A percentile compares a stretch with the other conserved stretches of the same genome.
phyloP scores from a whole-genome alignment of 1,139 yeast genomes.

The Pichia sp. region DNA sequence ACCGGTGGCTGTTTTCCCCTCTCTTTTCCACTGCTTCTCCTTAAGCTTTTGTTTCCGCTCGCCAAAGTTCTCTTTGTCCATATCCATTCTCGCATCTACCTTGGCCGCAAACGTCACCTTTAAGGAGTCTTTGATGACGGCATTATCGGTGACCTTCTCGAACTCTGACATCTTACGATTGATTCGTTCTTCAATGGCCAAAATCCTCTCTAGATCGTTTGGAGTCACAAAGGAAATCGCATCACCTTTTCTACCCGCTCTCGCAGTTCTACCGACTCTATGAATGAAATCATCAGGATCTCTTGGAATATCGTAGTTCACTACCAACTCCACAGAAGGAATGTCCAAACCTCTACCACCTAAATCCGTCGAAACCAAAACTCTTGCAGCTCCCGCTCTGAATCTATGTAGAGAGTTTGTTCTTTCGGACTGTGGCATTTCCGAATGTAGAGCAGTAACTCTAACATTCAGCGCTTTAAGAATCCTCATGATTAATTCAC shows the following conservation, averaged over 20 bases:
- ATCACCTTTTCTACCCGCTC: slow-evolving; percentile 85
- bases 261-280: slow-evolving; percentile 99
- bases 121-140: slow-evolving; percentile 63
- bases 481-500: slow-evolving; percentile 76
- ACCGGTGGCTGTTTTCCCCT: slow-evolving; percentile 2
- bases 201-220: slow-evolving; percentile 71
- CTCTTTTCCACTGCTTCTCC: slow-evolving; percentile 15
- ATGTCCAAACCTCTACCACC: slow-evolving; percentile 97
- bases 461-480: slow-evolving; percentile 65
- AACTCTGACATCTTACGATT: slow-evolving; percentile 69
- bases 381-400: slow-evolving; percentile 89
- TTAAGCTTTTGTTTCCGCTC: slow-evolving; percentile 54
- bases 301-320: slow-evolving; percentile 89
- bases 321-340: slow-evolving; percentile 81
- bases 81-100: slow-evolving; percentile 83
- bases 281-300: slow-evolving; percentile 97
- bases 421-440: slow-evolving; percentile 89
- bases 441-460: slow-evolving; percentile 88
- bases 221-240: slow-evolving; percentile 72
- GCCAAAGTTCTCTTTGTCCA: slow-evolving; percentile 88
- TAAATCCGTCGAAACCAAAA: slow-evolving; percentile 89
- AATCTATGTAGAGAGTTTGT: slow-evolving; percentile 86
- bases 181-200: slow-evolving; percentile 81
- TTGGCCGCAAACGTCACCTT: slow-evolving; percentile 71
- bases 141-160: slow-evolving; percentile 63